Evolutionary conservation across 352 stramenopile species (phyloP), one percentile per base, ranked within the genome.

Genomic region (Thalassiosira exigua): DNA sequence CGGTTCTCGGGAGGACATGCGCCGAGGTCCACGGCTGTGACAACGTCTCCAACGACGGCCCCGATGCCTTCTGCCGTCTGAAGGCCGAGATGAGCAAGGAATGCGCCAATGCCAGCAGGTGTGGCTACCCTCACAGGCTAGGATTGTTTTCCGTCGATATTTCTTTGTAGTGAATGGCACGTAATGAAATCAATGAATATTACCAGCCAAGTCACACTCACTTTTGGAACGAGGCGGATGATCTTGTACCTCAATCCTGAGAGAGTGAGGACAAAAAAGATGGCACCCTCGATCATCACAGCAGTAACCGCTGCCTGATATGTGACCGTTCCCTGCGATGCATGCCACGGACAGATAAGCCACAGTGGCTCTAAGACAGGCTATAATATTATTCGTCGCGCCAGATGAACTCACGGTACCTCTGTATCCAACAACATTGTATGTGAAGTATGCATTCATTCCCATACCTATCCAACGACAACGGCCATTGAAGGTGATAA

Each of bases 371-470:
- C n/a, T n/a, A n/a, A n/a, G n/a, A n/a, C n/a, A n/a, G n/a, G n/a
- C n/a, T n/a, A n/a, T n/a, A n/a, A n/a, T n/a, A n/a, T n/a, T n/a
- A n/a, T n/a, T n/a, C n/a, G n/a, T n/a, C n/a, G n/a, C n/a, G n/a
- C n/a, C n/a, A n/a, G n/a, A n/a, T 59, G 0, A 26, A 50, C 33
- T 59, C 17, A 59, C 60, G 14, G 61, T 61, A 9, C 76, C 76
- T 59, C 60, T 61, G 32, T 56, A 77, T 27, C 77, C 77, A 48
- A 85, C 77, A 26, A 85, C 52, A 58, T 48, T 76, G 29, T 90
- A 94, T 0, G 81, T 89, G 52, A 94, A 91, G 64, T 94, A 94
- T 5, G 88, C 87, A 70, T 89, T 92, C 71, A 93, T 87, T 66
- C 87, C 87, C 75, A 94, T 91, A 36, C 70, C 74, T 69, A 22